Base-by-base conservation (phyloP, 352 stramenopile species). In the Pythium oligandrum region DNA sequence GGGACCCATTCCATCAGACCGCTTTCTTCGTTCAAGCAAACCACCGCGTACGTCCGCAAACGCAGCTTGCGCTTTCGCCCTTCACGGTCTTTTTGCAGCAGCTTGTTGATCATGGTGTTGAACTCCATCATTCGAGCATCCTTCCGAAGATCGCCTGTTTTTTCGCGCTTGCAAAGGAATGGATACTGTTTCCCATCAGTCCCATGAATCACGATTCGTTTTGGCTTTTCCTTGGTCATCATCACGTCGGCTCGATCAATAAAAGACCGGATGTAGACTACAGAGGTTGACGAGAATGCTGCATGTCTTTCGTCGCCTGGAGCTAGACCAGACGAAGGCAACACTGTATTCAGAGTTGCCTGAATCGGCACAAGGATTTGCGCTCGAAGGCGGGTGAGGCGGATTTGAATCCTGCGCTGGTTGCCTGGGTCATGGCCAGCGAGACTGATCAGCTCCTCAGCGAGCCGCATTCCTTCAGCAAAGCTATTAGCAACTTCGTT, bases 51-150 rank as follows among this genome's bases (percentile, higher is more conserved):
- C 6, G 97, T 99, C 0, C 96, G 87, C 36, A 99, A 70, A 12
- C 95, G 84, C 4, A 99, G 72, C 53, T 96, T 95, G 7, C 93
- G 84, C 54, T 94, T 91, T 9, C 88, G 78, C 0, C 82, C 88
- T 64, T 95, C 96, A 39, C 71, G 73, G 61, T 97, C 83, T 54
- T 84, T 86, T 39, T 94, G 74, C 52, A 99, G 83, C n/a, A 99
- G 74, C 51, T 98, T 95, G 79, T 99, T 99, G 46, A 99, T 98
- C 61, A 99, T 97, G 52, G 89, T 97, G 62, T 98, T 98, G 51
- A 99, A 97, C 71, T 99, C 98, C 93, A 99, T 99, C 71, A 99
- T 97, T 39, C 97, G 90, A 26, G 96, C 92, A 76, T 99, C 98
- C 78, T 99, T 99, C 40, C 98, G 84, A 48, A 99, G 78, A 69